Evolutionary conservation across 495 filamentous ascomycete genomes (phyloP), one percentile per base, ranked within the genome.

Genomic region (Echria macrotheca): DNA sequence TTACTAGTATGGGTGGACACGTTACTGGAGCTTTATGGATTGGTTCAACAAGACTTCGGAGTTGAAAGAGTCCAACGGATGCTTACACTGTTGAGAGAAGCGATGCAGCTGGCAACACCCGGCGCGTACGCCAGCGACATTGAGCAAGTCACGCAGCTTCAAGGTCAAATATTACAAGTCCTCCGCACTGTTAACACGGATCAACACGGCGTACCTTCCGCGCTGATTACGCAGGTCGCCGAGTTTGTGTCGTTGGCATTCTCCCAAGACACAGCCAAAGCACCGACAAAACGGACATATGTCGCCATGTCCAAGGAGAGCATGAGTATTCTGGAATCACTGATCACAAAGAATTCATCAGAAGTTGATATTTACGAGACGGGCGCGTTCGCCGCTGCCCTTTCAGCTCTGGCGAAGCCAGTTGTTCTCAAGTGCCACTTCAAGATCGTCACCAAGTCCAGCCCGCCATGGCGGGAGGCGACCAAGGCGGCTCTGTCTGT

Each of bases 281-380:
- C 64, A 3, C 54, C 55, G 4, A 40, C 64, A 1, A 78, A 73
- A 51, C 82, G 85, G 2, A 89, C 87, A 1, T 96, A 86, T 59
- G 80, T 98, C 40, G 89, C 93, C 14, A 78, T 97, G 58, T 90
- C 90, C 0, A 88, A 84, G 60, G 75, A 80, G 17, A 75, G 82
- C 37, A 93, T 94, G 69, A 71, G 75, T 12, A 73, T 90, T 26
- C 63, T 91, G 0, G 74, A 83, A 55, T 72, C 69, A 41, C 75
- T 91, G 22, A 69, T 90, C 15, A 59, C 80, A 15, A 69, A 76
- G 14, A 80, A 88, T 47, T 80, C 81, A 4, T 68, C 73, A 8
- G 82, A 84, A 35, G 54, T 63, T 23, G 79, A 87, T 38, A 78
- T 91, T 2, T 89, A 89, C 56, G 67, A 64, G 4, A 80, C 79